Conservation (phyloP, 768 basidiomycete genomes). For the Melanogaster broomeanus region DNA sequence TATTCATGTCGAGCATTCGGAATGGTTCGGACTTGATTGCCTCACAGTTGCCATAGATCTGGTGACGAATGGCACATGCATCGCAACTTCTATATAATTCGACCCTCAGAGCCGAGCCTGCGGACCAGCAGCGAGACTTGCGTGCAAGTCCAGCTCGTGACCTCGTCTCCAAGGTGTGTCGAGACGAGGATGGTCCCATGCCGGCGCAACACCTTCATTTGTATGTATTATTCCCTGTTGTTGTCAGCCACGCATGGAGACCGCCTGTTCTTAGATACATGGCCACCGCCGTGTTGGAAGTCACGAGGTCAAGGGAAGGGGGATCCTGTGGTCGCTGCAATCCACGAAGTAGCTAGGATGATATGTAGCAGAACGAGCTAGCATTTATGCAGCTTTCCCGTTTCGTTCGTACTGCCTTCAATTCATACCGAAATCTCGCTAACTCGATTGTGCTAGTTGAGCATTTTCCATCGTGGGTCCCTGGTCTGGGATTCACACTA, state of each 20-base stretch:
- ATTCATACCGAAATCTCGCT: neutral
- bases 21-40: conserved; percentile 9
- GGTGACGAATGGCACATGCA: conserved; percentile 17
- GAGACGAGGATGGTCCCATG: neutral
- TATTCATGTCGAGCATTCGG: neutral
- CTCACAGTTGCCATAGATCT: conserved; percentile 10
- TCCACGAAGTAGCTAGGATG: neutral
- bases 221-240: neutral
- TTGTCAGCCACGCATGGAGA: no score
- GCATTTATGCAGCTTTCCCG: conserved; percentile 4
- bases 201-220: neutral
- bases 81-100: conserved; percentile 15
- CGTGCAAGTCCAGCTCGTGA: neutral
- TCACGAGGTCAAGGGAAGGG: neutral
- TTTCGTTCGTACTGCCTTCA: conserved; percentile 1
- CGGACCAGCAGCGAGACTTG: conserved; percentile 1
- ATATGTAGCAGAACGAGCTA: neutral
- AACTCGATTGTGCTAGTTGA: conserved; percentile 1
- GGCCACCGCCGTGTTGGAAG: neutral
- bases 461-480: no score
- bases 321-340: conserved; percentile 4
- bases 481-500: no score
- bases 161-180: neutral
- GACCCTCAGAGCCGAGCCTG: conserved; percentile 6
- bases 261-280: neutral